Evolutionary conservation across 768 basidiomycete species (phyloP), one percentile per base, ranked within the genome.

Genomic region (Pleurotus ostreatus): DNA sequence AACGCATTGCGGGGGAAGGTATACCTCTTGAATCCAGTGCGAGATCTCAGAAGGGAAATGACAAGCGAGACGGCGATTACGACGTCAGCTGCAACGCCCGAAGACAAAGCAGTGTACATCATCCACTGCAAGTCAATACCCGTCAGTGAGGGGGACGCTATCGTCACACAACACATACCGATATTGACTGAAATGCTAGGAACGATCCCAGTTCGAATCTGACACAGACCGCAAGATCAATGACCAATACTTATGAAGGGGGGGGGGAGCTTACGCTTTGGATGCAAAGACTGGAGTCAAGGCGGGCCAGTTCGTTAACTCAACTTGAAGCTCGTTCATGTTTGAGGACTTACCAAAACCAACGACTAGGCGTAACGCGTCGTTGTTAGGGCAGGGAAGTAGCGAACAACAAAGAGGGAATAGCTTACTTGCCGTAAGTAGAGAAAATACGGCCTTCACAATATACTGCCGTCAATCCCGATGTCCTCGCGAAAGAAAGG

Each of bases 11-110:
- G 46, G 46, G 16, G 39, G 12, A 26, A 20, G 9, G 16, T 62
- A 37, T 52, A 76, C 77, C 63, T 65, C 47, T 58, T 62, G 49
- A 75, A 67, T 6, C 70, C 68, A 7, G 75, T 74, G 13, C 72
- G 65, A 43, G 65, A 76, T 26, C 70, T 73, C 46, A 72, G 65
- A 7, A 81, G 62, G 16, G 76, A 63, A 15, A 74, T 60, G 47
- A 76, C 78, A 0, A 81, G 62, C 2, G 74, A 68, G 4, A 49
- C 64, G 5, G 78, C 74, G 47, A 79, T 77, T 15, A 71, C 48
- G 25, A 78, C 63, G 54, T 81, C 79, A 1, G 78, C 76, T 8
- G 77, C 61, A 0, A 78, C 78, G 0, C 75, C 76, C 48, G 65
- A 64, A 30, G 63, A 67, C 3, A 73, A 59, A 8, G 68, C 64